Evolutionary conservation across 345 rosid genomes (phyloP).

Genomic region (Eucalyptus polybractea): DNA sequence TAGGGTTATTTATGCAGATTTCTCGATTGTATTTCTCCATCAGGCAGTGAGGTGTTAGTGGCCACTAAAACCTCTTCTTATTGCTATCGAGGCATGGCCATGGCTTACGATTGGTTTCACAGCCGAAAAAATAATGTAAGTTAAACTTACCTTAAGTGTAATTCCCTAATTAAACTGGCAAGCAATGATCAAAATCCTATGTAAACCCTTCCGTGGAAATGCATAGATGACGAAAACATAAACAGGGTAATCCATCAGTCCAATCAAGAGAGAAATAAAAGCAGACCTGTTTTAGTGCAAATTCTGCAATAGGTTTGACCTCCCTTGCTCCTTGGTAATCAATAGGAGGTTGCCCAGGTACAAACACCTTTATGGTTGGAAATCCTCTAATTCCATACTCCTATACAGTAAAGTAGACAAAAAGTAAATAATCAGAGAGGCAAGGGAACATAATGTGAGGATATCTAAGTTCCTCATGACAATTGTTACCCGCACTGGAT

Average conservation of each 20-base stretch:
- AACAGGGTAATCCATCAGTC: neutral
- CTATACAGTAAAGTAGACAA: slow-evolving; percentile 16
- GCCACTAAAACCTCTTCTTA: neutral
- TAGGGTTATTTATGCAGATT: neutral
- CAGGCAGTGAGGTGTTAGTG: neutral
- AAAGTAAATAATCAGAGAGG: neutral
- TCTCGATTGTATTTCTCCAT: neutral
- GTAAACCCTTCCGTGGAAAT: neutral
- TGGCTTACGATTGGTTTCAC: neutral
- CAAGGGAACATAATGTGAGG: neutral
- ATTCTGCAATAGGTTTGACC: slow-evolving; percentile 69
- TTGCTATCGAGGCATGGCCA: neutral
- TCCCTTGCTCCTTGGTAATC: slow-evolving; percentile 97
- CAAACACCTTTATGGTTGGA: slow-evolving; percentile 88
- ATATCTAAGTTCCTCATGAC: neutral
- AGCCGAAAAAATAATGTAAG: neutral
- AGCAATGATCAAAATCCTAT: neutral
- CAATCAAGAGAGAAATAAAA: neutral
- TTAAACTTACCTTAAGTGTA: neutral
- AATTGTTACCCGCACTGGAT: neutral
- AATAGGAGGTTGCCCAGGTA: slow-evolving; percentile 74
- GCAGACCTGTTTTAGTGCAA: slow-evolving; percentile 59
- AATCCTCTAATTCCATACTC: slow-evolving; percentile 88
- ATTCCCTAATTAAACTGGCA: neutral
- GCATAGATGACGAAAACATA: neutral